phyloP scores from a whole-genome alignment of 2,329 filamentous ascomycete species.

The Diaporthe aspalathi region DNA sequence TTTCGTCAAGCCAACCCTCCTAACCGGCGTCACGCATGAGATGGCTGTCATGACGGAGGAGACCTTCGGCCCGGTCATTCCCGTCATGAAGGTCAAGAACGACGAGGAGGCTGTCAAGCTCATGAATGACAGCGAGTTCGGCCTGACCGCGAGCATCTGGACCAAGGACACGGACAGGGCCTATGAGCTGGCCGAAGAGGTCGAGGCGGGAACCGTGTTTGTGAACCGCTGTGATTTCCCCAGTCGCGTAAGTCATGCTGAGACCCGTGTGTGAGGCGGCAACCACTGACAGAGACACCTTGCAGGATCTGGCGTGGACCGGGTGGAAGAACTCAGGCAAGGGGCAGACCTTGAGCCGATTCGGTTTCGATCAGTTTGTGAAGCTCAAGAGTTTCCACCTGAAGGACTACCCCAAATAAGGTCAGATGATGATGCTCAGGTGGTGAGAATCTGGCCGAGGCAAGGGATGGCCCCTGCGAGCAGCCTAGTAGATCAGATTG shows the following conservation, averaged over 20 bases:
- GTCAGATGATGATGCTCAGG: conserved; percentile 16
- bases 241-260: conserved; percentile 74
- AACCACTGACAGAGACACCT: conserved; percentile 42
- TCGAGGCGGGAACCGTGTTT: conserved; percentile 96
- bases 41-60: conserved; percentile 95
- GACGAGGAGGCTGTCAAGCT: conserved; percentile 84
- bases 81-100: conserved; percentile 84
- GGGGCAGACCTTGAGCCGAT: conserved; percentile 87
- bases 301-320: conserved; percentile 91
- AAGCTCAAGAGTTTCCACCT: conserved; percentile 97
- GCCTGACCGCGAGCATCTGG: conserved; percentile 97
- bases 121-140: conserved; percentile 97
- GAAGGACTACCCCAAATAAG: conserved; percentile 79
- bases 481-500: conserved; percentile 20
- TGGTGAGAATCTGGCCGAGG: conserved; percentile 24
- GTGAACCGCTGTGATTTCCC: conserved; percentile 95
- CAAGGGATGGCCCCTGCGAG: conserved; percentile 36
- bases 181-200: conserved; percentile 79
- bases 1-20: conserved; percentile 86
- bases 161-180: conserved; percentile 85
- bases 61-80: conserved; percentile 93
- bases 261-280: conserved; percentile 34
- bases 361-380: conserved; percentile 95
- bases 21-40: conserved; percentile 81
- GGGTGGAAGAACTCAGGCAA: conserved; percentile 98